Percentiles rank a stretch among this genome's conserved stretches.
Conservation (phyloP, 768 basidiomycete genomes). For the Candolleomyces eurysporus region DNA sequence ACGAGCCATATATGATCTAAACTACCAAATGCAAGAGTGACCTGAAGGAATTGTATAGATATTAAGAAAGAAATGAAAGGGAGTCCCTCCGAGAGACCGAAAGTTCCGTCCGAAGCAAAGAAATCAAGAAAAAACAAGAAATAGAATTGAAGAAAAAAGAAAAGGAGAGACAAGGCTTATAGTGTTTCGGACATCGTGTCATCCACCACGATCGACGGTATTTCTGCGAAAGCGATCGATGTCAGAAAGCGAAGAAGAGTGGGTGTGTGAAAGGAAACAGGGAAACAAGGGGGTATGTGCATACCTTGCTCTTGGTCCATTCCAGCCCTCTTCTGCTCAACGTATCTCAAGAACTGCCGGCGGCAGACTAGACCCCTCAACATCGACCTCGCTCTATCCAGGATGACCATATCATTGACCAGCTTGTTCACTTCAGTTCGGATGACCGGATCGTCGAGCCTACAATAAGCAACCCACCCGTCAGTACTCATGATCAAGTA, state of each 20-base stretch:
- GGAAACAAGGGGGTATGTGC: conserved; percentile 4
- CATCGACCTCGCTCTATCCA: conserved; percentile 81
- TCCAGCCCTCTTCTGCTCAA: conserved; percentile 39
- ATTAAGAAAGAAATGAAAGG: too few relatives aligned
- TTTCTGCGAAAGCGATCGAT: too few relatives aligned
- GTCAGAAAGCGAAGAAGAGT: too few relatives aligned
- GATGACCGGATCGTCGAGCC: conserved; percentile 76
- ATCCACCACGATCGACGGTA: conserved; percentile 73
- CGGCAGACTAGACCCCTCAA: conserved; percentile 75
- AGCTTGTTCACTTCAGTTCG: conserved; percentile 75
- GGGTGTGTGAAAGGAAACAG: background rate
- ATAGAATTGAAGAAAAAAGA: conserved; percentile 5
- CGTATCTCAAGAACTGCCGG: conserved; percentile 57
- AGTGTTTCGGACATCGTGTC: conserved; percentile 31
- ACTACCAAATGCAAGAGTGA: background rate
- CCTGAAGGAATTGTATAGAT: conserved; percentile 25
- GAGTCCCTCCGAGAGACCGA: too few relatives aligned
- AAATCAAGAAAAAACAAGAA: too few relatives aligned
- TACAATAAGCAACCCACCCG: conserved; percentile 25
- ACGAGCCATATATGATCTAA: background rate
- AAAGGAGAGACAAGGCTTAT: conserved; percentile 47
- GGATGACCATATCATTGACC: conserved; percentile 79
- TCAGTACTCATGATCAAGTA: background rate
- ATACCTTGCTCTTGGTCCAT: conserved; percentile 39
- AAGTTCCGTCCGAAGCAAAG: too few relatives aligned